A percentile compares a stretch with the other conserved stretches of the same genome.
Conservation (phyloP, 352 stramenopile genomes). For the Phytophthora vignae region DNA sequence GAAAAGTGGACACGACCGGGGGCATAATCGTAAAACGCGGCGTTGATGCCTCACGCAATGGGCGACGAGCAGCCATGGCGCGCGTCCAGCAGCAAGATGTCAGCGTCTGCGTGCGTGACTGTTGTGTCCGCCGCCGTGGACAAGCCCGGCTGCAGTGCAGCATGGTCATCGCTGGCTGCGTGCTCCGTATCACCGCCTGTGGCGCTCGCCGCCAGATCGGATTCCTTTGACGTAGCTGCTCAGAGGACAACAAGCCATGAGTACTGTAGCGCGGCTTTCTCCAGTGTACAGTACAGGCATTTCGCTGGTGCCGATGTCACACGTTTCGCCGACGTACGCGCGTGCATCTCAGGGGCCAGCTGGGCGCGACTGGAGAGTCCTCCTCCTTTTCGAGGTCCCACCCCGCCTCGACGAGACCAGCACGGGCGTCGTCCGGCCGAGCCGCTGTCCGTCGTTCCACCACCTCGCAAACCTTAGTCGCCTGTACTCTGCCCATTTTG, state of each 20-base stretch:
- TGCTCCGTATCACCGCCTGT: neutral
- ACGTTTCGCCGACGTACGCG: conserved; percentile 25
- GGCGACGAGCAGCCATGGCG: conserved; percentile 6
- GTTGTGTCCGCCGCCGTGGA: conserved; percentile 11
- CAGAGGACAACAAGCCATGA: neutral
- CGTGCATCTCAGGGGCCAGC: conserved; percentile 29
- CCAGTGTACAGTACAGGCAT: conserved; percentile 9
- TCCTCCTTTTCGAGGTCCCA: conserved; percentile 32
- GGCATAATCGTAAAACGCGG: conserved; percentile 19
- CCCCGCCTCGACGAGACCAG: conserved; percentile 23
- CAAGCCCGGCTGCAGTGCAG: conserved; percentile 10
- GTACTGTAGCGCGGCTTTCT: conserved; percentile 8
- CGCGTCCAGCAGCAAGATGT: conserved; percentile 2
- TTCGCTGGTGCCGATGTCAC: conserved; percentile 31
- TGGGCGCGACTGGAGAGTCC: conserved; percentile 16
- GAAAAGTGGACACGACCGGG: conserved; percentile 40
- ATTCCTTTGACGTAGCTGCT: neutral
- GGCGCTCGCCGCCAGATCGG: neutral
- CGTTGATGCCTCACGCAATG: conserved; percentile 21
- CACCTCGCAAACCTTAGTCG: conserved; percentile 6
- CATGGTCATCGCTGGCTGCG: neutral
- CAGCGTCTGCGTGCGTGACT: neutral
- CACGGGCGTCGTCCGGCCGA: conserved; percentile 16
- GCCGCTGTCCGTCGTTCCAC: conserved; percentile 25
- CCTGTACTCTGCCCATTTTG: conserved; percentile 19